Evolutionary conservation across 106 monocot species (phyloP), one percentile per base, ranked within the genome.

Genomic region (Hemerocallis citrina): DNA sequence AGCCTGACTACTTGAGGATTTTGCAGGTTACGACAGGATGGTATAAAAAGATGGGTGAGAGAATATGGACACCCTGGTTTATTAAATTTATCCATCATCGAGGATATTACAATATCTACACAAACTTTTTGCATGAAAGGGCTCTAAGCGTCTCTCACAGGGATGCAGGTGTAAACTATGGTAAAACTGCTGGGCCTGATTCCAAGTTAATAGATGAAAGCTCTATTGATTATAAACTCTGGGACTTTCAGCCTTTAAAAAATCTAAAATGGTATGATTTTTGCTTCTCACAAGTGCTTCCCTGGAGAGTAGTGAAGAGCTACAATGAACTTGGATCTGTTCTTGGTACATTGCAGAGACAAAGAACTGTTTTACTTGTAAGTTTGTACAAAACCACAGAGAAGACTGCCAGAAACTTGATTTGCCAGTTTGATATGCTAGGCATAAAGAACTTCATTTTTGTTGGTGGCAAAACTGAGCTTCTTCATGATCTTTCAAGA

Each of bases 61-160:
- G 73, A 73, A 96, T 96, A 51, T 91, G 91, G 96, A 91, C 91
- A 7, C 96, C 96, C 16, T 98, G 91, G 96, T 98, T 88, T 69
- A 91, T 98, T 41, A 98, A 96, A 64, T 96, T 91, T 62, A 75
- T 96, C 39, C 91, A 98, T 75, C 75, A 81, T 30, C 76, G 75
- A 54, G 79, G 87, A 25, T 98, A 98, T 69, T 98, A 71, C 69
- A 98, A 91, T 46, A 84, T 98, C 38, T 98, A 98, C 38, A 91
- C 96, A 22, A 84, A 98, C 38, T 91, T 91, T 65, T 63, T 65
- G 46, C 66, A 81, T 39, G 91, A 98, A 72, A 79, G 87, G 38
- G 86, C 96, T 46, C 86, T 98, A 48, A 84, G 81, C 46, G 70
- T 78, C 55, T 98, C 96, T 40, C 81, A 98, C 54, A 79, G 91